Conservation (phyloP, 768 basidiomycete genomes). For the Leccinum boreale region DNA sequence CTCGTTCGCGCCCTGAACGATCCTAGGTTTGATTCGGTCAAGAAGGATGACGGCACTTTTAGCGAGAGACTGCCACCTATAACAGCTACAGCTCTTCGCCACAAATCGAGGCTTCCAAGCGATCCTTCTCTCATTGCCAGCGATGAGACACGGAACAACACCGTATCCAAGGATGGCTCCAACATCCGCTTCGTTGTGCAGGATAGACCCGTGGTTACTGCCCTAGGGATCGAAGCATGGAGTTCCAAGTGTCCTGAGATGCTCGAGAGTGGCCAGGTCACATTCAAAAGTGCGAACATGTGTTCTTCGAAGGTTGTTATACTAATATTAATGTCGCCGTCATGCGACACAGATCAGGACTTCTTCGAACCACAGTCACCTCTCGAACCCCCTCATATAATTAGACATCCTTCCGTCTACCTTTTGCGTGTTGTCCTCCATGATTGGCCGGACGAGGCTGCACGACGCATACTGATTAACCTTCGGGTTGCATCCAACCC, state of each 20-base stretch:
- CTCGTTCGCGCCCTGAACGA: constrained; percentile 38
- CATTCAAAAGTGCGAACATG: constrained; percentile 44
- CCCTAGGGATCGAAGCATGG: constrained; percentile 58
- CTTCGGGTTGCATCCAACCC: constrained; percentile 36
- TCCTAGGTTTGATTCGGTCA: neutral
- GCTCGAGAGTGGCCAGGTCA: constrained; percentile 48
- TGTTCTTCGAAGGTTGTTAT: neutral
- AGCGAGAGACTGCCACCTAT: neutral
- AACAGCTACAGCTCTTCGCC: neutral
- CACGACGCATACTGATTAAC: constrained; percentile 42
- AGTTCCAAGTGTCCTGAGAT: constrained; percentile 54
- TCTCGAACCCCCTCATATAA: constrained; percentile 26
- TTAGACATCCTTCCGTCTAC: constrained; percentile 56
- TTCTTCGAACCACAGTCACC: constrained; percentile 65
- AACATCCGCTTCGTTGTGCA: constrained; percentile 54
- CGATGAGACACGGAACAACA: constrained; percentile 10
- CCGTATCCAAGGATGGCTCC: constrained; percentile 20
- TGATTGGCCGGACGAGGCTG: constrained; percentile 71
- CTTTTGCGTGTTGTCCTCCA: constrained; percentile 70
- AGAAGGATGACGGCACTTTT: neutral
- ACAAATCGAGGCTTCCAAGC: neutral
- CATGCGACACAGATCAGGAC: constrained; percentile 52
- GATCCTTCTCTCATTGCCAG: neutral
- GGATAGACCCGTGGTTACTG: constrained; percentile 52
- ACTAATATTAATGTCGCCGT: neutral